Evolutionary conservation across 306 rosid genomes (phyloP), one percentile per base, ranked within the genome.

Genomic region (Carpinus fangiana): DNA sequence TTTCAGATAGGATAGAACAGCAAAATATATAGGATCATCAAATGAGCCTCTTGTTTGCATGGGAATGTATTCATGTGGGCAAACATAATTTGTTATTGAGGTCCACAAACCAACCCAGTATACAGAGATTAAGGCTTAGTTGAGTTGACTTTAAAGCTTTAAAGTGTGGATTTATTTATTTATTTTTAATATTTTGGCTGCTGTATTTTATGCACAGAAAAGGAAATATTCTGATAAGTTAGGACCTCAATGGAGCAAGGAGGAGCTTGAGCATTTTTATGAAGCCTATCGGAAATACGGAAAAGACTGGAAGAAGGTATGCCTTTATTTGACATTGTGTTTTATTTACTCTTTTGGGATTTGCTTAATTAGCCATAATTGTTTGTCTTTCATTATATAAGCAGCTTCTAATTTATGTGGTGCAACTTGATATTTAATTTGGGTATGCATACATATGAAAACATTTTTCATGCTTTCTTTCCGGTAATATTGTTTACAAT

Each of bases 231-330:
- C 94, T 46, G 94, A 92, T 78, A 90, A 89, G 82, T 79, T 92
- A 81, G 98, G 98, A 85, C 78, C 93, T 60, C 93, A 87, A 78
- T 94, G 98, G 98, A 90, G 83, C 85, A 87, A 87, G 84, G 93
- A 80, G 82, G 98, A 94, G 78, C 82, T 94, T 67, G 81, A 82
- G 87, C 84, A 74, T 12, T 94, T 94, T 86, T 94, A 94, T 83
- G 97, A 92, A 66, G 97, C 92, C 18, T 94, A 94, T 82, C 79
- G 98, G 76, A 92, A 87, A 78, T 82, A 86, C 28, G 98, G 97
- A 55, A 88, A 86, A 62, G 93, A 94, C 80, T 94, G 98, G 98
- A 87, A 84, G 91, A 94, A 86, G 92, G 98, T 89, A 67, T 66
- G 78, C 26, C 55, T 43, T 70, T 82, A 73, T 70, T 80, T 73